A percentile compares a stretch with the other conserved stretches of the same genome.
Conservation (phyloP, 805 yeast genomes). For the Ogataea saltuana region DNA sequence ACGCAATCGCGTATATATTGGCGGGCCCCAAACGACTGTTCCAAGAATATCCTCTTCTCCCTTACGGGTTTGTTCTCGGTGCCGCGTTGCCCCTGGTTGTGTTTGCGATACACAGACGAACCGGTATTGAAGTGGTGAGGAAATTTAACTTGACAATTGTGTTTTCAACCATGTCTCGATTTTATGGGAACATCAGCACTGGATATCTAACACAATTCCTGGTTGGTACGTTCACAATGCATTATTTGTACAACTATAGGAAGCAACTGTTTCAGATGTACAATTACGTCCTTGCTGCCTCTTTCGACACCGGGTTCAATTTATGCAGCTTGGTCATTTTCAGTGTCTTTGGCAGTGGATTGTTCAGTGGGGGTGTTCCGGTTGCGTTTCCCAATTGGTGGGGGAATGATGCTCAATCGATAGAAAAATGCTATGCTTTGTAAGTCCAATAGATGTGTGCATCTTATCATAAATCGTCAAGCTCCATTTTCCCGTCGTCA, state of each 20-base stretch:
- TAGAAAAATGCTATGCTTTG: constrained; percentile 49
- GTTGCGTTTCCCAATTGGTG: constrained; percentile 44
- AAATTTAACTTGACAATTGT: constrained; percentile 49
- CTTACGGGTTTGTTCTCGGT: constrained; percentile 47
- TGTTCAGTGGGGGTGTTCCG: constrained; percentile 14
- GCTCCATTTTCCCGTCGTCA: constrained; percentile 30
- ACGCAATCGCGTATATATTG: constrained; percentile 52
- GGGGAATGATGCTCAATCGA: constrained; percentile 46
- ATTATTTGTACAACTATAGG: constrained; percentile 42
- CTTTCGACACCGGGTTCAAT: constrained; percentile 52
- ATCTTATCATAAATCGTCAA: neutral
- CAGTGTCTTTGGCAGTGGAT: constrained; percentile 29
- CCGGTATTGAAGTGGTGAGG: constrained; percentile 27
- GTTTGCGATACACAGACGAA: constrained; percentile 20
- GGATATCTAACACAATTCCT: constrained; percentile 49
- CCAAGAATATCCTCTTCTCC: constrained; percentile 42
- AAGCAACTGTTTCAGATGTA: constrained; percentile 43
- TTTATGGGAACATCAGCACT: constrained; percentile 52
- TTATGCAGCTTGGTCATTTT: constrained; percentile 43
- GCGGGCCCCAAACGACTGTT: constrained; percentile 49
- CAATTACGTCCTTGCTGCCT: constrained; percentile 52
- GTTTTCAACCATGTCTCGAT: constrained; percentile 47
- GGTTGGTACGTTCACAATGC: constrained; percentile 51
- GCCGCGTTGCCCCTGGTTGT: constrained; percentile 39
- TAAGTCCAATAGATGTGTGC: too few species aligned